Evolutionary conservation across 345 rosid genomes (phyloP).

Genomic region (Lumnitzera littorea): DNA sequence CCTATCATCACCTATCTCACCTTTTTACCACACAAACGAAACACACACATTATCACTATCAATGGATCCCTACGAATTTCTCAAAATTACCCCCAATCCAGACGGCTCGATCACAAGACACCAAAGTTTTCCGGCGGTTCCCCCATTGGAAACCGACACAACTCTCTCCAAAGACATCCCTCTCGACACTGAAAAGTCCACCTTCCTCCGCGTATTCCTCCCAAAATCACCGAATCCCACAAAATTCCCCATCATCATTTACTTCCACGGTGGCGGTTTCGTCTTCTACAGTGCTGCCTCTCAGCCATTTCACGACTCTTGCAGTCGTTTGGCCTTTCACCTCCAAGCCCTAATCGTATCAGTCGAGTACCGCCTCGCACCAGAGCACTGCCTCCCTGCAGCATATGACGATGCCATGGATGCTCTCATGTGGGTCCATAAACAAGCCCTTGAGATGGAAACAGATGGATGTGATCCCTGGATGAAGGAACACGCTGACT

Average conservation of each 20-base stretch:
- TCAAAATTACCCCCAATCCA: constrained; percentile 37
- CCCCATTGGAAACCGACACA: constrained; percentile 23
- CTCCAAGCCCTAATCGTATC: constrained; percentile 53
- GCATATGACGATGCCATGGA: constrained; percentile 78
- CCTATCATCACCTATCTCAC: too few relatives aligned
- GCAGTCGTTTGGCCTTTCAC: constrained; percentile 32
- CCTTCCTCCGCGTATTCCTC: constrained; percentile 51
- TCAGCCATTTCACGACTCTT: constrained; percentile 36
- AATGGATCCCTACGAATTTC: constrained; percentile 39
- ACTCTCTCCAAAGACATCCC: constrained; percentile 51
- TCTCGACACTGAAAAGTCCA: constrained; percentile 31
- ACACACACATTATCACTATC: too few relatives aligned
- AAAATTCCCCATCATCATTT: constrained; percentile 43
- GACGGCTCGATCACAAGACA: constrained; percentile 55
- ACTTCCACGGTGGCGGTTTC: constrained; percentile 70
- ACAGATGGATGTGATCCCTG: constrained; percentile 43
- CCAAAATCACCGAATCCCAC: constrained; percentile 30
- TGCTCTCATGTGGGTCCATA: constrained; percentile 56
- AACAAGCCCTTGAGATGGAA: constrained; percentile 42
- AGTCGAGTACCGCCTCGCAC: constrained; percentile 80
- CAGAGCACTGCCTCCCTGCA: constrained; percentile 91
- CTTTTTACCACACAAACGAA: too few relatives aligned
- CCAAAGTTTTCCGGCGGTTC: constrained; percentile 26
- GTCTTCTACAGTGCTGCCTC: constrained; percentile 37
- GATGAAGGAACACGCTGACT: constrained; percentile 52